Evolutionary conservation across 352 stramenopile genomes (phyloP).

Genomic region (Hyaloperonospora brassicae): DNA sequence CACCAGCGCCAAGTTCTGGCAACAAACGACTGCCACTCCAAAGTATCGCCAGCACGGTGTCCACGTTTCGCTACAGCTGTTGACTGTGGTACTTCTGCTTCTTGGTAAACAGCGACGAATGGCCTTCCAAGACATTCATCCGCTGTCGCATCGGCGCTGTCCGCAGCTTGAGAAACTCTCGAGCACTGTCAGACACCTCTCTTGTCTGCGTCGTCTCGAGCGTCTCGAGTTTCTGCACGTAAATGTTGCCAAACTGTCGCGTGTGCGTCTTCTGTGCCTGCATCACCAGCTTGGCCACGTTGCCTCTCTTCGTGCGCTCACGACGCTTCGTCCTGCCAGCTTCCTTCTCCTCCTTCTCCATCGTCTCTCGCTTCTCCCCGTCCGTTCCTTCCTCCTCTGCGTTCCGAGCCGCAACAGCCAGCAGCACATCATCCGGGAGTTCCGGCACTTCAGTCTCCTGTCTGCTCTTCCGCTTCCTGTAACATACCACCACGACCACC

Average conservation of each 20-base stretch:
- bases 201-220: slow-evolving; percentile 38
- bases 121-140: slow-evolving; percentile 64
- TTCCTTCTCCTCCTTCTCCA: slow-evolving; percentile 21
- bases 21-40: too few species aligned
- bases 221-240: slow-evolving; percentile 59
- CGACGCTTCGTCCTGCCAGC: slow-evolving; percentile 23
- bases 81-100: slow-evolving; percentile 48
- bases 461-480: slow-evolving; percentile 49
- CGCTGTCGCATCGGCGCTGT: slow-evolving; percentile 42
- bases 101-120: slow-evolving; percentile 62
- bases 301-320: slow-evolving; percentile 10
- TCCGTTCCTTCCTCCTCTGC: slow-evolving; percentile 50
- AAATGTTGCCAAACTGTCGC: slow-evolving; percentile 63
- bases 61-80: not conserved
- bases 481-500: slow-evolving; percentile 5
- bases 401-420: slow-evolving; percentile 53
- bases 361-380: slow-evolving; percentile 23
- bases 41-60: too few species aligned
- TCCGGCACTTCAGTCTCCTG: slow-evolving; percentile 30
- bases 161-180: slow-evolving; percentile 46
- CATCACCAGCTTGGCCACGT: slow-evolving; percentile 22
- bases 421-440: slow-evolving; percentile 56
- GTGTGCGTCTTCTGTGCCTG: slow-evolving; percentile 52
- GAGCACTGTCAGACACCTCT: slow-evolving; percentile 34
- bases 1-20: too few species aligned